phyloP scores from a whole-genome alignment of 495 filamentous ascomycete genomes.

The Diplogelasinospora grovesii region DNA sequence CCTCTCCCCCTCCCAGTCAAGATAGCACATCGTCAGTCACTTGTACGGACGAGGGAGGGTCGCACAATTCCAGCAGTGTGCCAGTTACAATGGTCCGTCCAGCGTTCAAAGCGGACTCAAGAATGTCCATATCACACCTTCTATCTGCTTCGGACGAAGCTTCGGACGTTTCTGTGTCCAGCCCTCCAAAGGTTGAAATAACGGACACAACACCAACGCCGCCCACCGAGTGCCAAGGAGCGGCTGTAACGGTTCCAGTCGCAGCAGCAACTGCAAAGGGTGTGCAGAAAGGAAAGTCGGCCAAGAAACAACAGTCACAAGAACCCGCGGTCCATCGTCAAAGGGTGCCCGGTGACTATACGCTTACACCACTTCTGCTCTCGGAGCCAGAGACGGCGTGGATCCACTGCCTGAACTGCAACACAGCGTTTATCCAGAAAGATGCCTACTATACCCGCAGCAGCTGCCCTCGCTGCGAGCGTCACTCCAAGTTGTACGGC shows the following conservation, averaged over 20 bases:
- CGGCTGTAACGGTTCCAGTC: too few relatives aligned
- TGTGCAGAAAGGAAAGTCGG: constrained; percentile 1
- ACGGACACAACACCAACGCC: too few relatives aligned
- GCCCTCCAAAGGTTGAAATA: too few relatives aligned
- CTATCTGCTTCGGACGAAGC: too few relatives aligned
- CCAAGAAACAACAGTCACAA: not conserved
- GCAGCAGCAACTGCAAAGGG: not conserved
- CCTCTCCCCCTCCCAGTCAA: too few relatives aligned
- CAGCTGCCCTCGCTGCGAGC: constrained; percentile 85
- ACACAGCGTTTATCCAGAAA: constrained; percentile 71
- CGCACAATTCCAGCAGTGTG: not conserved
- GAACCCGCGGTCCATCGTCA: constrained; percentile 23
- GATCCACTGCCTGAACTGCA: constrained; percentile 82
- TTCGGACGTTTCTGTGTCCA: too few relatives aligned
- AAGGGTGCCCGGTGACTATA: constrained; percentile 68
- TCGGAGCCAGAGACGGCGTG: constrained; percentile 68
- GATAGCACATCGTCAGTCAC: not conserved
- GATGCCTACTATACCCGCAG: constrained; percentile 80
- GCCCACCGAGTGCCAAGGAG: too few relatives aligned
- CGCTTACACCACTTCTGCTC: constrained; percentile 64
- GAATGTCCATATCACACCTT: too few relatives aligned
- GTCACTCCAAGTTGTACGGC: constrained; percentile 92
- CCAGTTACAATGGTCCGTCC: too few relatives aligned
- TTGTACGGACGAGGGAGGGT: constrained; percentile 10
- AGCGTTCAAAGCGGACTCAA: too few relatives aligned